Base-by-base conservation (phyloP, 495 filamentous ascomycete species). In the Copromyces sp. region DNA sequence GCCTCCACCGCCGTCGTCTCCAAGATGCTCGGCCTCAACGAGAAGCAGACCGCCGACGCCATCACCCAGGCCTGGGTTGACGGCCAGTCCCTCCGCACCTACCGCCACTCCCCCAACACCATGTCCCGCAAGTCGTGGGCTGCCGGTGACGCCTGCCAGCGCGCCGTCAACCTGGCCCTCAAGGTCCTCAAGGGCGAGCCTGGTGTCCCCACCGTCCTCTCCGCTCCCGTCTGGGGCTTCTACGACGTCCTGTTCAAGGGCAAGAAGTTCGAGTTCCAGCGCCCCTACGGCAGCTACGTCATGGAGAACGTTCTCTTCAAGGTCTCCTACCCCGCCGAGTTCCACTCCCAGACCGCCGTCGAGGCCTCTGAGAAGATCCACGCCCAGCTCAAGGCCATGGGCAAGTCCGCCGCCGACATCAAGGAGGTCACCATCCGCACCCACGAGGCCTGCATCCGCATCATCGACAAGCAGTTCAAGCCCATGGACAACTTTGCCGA, bases 231-330 rank as follows among this genome's bases (percentile, higher is more conserved):
- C 72, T 99, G 95, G 95, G 95, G 95, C 61, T 99, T 98, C 89
- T 99, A 99, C 82, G 95, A 99, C 80, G 94, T 97, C 71, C 86
- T 95, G 71, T 99, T 99, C 87, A 93, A 94, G 86, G 93, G 93
- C 83, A 92, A 95, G 79, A 92, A 92, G 80, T 99, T 99, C 83
- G 83, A 93, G 81, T 98, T 97, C 88, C 95, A 99, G 85, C 90
- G 95, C 68, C 90, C 90, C 61, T 99, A 98, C 79, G 95, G 94
- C 76, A 95, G 91, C 87, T 99, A 99, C 81, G 96, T 99, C 71
- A 99, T 99, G 95, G 95, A 99, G 89, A 99, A 98, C 80, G 92
- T 99, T 68, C 91, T 99, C 68, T 99, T 99, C 88, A 99, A 99
- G 87, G 96, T 99, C 47, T 99, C 95, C 39, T 97, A 97, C 80